phyloP scores from a whole-genome alignment of 2,329 filamentous ascomycete genomes.

The Paraconiothyrium sp. region DNA sequence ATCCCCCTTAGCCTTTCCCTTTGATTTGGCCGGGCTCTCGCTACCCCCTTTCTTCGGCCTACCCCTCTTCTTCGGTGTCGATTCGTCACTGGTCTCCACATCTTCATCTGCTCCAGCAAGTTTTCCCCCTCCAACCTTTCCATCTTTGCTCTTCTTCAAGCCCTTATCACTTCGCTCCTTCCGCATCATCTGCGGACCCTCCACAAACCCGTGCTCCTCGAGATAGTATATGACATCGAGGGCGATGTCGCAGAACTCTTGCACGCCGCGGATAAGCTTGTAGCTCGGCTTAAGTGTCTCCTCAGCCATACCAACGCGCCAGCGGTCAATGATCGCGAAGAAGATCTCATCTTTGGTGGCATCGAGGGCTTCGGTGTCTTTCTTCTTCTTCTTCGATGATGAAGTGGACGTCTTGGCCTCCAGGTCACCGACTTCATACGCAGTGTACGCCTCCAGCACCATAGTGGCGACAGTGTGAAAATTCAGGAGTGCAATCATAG shows the following conservation, averaged over 20 bases:
- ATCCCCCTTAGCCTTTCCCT: constrained; percentile 7
- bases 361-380: constrained; percentile 18
- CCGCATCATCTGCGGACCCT: neutral
- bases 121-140: neutral
- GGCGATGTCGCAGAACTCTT: constrained; percentile 46
- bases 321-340: constrained; percentile 43
- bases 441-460: constrained; percentile 39
- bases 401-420: neutral
- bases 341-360: constrained; percentile 44
- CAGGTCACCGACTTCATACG: constrained; percentile 39
- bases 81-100: constrained; percentile 8
- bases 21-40: constrained; percentile 1
- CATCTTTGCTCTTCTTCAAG: constrained; percentile 19
- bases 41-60: constrained; percentile 11
- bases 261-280: constrained; percentile 35
- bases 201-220: constrained; percentile 37
- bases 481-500: constrained; percentile 38
- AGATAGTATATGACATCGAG: constrained; percentile 43
- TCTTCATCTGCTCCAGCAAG: constrained; percentile 7
- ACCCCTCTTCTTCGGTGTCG: constrained; percentile 15
- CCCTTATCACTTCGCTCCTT: constrained; percentile 32
- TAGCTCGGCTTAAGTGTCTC: constrained; percentile 26
- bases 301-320: constrained; percentile 33
- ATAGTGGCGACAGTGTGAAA: constrained; percentile 46
- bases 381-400: constrained; percentile 9